Evolutionary conservation across 768 basidiomycete species (phyloP), one percentile per base, ranked within the genome.

Genomic region (Cystofilobasidium macerans): DNA sequence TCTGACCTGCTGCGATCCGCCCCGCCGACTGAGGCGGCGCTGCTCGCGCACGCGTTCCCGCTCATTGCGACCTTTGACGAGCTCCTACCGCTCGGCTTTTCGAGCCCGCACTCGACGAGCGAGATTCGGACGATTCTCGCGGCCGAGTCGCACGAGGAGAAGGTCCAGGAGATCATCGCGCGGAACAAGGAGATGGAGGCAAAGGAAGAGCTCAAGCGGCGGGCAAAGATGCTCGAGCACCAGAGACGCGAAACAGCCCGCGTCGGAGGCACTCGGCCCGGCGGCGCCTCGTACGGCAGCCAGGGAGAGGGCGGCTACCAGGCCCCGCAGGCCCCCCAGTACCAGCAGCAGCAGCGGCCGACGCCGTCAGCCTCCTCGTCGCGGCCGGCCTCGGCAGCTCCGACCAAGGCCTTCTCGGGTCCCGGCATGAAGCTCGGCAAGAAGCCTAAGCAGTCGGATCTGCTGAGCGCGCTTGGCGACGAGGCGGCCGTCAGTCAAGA

Each of bases 151-250:
- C 80, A 80, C 73, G 80, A 80, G 71, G 80, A 80, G 70, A 79
- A 79, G 75, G 97, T 99, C 64, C 92, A 97, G 74, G 94, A 98
- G 73, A 98, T 98, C 76, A 99, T 98, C 71, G 88, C 92, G 14
- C 70, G 93, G 87, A 98, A 99, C 80, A 98, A 98, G 78, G 95
- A 99, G 78, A 91, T 91, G 8, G 95, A 99, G 73, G 95, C 94
- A 2, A 99, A 99, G 75, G 95, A 99, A 75, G 94, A 97, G 73
- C 86, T 99, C 74, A 98, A 98, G 76, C 85, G 95, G 45, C 86
- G 94, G 35, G 93, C 95, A 0, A 95, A 95, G 75, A 92, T 97
- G 73, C 84, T 99, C 69, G 95, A 99, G 77, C 88, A 95, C 85
- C 95, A 98, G 74, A 85, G 94, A 47, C 82, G 93, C 38, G 94